Conservation (phyloP, 2,329 filamentous ascomycete genomes). For the Neonectria punicea region DNA sequence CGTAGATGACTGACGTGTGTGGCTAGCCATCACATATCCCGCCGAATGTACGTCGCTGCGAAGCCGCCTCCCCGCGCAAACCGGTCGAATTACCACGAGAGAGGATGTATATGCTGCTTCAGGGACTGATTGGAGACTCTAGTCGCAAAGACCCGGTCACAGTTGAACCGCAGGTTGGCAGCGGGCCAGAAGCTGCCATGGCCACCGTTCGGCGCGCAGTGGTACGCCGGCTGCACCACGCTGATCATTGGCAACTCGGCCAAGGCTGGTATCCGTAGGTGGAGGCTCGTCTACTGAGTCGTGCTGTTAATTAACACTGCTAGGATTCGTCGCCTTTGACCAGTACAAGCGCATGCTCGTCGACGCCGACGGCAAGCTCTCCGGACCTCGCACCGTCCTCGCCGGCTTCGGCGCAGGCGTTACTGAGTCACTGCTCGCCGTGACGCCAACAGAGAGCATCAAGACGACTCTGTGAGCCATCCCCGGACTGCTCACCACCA, state of each 20-base stretch:
- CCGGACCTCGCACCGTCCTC: conserved; percentile 88
- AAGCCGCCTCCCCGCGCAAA: conserved; percentile 5
- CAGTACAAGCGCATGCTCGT: conserved; percentile 87
- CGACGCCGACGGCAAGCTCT: conserved; percentile 87
- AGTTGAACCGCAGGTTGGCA: conserved; percentile 86
- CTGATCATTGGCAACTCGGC: conserved; percentile 96
- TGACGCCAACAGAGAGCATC: conserved; percentile 97
- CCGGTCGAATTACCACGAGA: conserved; percentile 15
- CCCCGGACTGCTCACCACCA: not conserved
- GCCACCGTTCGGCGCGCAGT: conserved; percentile 92
- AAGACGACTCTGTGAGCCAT: conserved; percentile 84
- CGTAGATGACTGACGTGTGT: conserved; percentile 24
- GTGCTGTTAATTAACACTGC: conserved; percentile 21
- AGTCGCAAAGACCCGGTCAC: conserved; percentile 95
- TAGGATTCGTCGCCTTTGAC: conserved; percentile 90
- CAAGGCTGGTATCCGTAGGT: conserved; percentile 92
- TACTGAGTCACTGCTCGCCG: conserved; percentile 91
- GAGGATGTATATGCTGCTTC: not conserved
- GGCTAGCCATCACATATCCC: conserved; percentile 84
- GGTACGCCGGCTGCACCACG: conserved; percentile 98
- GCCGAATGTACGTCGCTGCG: conserved; percentile 77
- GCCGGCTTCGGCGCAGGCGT: conserved; percentile 95
- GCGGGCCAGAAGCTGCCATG: conserved; percentile 90
- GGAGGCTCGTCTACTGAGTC: not conserved
- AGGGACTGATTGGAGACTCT: conserved; percentile 29